Evolutionary conservation across 1,284 basidiomycete genomes (phyloP), one percentile per base, ranked within the genome.

Genomic region (Ustilago lituana): DNA sequence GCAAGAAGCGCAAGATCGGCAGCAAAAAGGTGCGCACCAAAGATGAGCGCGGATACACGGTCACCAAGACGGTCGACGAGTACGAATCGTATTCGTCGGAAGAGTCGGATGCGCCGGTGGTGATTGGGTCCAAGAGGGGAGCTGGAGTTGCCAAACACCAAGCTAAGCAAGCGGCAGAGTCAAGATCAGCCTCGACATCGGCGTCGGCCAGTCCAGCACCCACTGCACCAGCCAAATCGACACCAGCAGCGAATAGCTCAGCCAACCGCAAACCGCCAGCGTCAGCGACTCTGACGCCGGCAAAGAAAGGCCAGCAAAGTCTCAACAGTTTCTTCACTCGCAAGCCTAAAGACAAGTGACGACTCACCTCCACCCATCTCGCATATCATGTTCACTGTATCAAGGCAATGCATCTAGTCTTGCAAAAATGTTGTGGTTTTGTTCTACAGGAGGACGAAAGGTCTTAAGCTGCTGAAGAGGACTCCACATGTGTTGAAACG

Each of bases 41-140:
- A 47, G 72, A 80, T 57, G 77, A 77, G 33, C 74, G 70, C 23
- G 78, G 78, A 6, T 80, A 80, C 40, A 74, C 64, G n/a, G 70
- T 70, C 10, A 70, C 67, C 12, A 61, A 65, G 39, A 70, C 51
- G 27, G 54, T 61, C 22, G 73, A 79, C 41, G 71, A 64, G 54
- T 77, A 76, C 40, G 78, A 78, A 40, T 76, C 75, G 12, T 73
- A 74, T 36, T 71, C 69, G 3, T 72, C 74, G 1, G 73, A 77
- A 17, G 75, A 77, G 52, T 67, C 65, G 19, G 69, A 73, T 47
- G 36, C 60, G 3, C 60, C 64, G 2, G 55, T 58, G 23, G 50
- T 56, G 14, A 36, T 43, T 1, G 60, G 50, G 10, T 59, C 61
- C 12, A 72, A 72, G 35, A 36, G 59, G 1, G 51, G 31, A 14